Evolutionary conservation across 2,329 filamentous ascomycete genomes (phyloP).

Genomic region (Fusarium oxysporum): DNA sequence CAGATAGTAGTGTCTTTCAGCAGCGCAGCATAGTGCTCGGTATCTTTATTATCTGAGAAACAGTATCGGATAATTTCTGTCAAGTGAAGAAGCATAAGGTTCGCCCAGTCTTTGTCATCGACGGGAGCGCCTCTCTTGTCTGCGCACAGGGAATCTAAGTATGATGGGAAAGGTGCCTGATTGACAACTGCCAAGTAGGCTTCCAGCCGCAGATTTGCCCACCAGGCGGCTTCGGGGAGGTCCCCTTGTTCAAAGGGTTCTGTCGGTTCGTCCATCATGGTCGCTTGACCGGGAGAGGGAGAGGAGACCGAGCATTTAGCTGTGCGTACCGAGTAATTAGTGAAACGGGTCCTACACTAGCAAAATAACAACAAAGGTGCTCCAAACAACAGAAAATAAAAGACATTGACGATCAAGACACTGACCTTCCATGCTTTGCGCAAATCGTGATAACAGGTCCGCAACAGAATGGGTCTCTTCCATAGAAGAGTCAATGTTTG

Average conservation of each 20-base stretch:
- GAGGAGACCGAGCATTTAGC: not conserved
- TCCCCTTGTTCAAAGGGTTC: not conserved
- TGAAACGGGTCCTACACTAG: not conserved
- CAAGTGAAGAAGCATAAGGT: slow-evolving; percentile 41
- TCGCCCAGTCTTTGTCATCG: slow-evolving; percentile 37
- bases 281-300: no score
- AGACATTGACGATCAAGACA: not conserved
- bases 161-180: slow-evolving; percentile 23
- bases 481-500: fast-evolving
- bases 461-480: no score
- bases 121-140: slow-evolving; percentile 1
- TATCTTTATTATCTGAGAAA: slow-evolving; percentile 36
- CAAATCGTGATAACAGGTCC: not conserved
- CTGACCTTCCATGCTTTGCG: not conserved
- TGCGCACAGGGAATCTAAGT: not conserved
- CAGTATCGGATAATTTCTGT: slow-evolving; percentile 43
- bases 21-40: slow-evolving; percentile 33
- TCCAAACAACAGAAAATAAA: not conserved
- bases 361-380: not conserved
- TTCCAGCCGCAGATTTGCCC: slow-evolving; percentile 36
- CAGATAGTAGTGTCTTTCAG: slow-evolving; percentile 37
- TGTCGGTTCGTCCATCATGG: fast-evolving
- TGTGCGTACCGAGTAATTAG: not conserved
- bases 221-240: not conserved
- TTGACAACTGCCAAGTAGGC: slow-evolving; percentile 37